These are phyloP conservation scores for Hypholoma fasciculare DNA, from an alignment of 768 basidiomycete species.

Conservation along the genomic window DNA sequence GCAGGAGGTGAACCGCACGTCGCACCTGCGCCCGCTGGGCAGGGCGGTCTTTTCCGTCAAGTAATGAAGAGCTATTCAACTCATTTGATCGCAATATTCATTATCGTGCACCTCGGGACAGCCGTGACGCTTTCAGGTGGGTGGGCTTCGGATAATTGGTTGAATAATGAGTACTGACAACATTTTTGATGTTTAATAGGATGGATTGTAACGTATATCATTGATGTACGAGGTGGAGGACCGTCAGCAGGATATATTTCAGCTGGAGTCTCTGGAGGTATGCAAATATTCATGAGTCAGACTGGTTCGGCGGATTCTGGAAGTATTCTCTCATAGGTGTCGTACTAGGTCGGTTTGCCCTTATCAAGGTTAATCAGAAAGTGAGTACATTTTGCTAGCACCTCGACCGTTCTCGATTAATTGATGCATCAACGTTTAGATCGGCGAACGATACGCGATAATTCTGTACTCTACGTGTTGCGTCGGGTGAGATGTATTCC, in stretches of 20 bases:
- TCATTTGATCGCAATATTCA: slow-evolving; percentile 61
- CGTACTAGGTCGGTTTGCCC: slow-evolving; percentile 51
- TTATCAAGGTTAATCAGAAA: slow-evolving; percentile 58
- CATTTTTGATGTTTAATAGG: slow-evolving; percentile 34
- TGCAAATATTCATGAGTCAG: background rate
- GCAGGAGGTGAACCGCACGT: slow-evolving; percentile 48
- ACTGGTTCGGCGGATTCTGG: background rate
- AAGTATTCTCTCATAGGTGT: slow-evolving; percentile 47
- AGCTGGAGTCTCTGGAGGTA: slow-evolving; percentile 42
- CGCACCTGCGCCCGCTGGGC: slow-evolving; percentile 30
- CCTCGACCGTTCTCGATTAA: background rate
- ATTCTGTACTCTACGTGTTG: slow-evolving; percentile 52
- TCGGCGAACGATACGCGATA: slow-evolving; percentile 57
- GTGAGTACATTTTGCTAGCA: slow-evolving; percentile 36
- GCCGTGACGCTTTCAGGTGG: slow-evolving; percentile 59
- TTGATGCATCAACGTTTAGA: slow-evolving; percentile 31
- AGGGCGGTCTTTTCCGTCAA: slow-evolving; percentile 43
- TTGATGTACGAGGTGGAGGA: slow-evolving; percentile 29
- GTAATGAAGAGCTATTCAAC: slow-evolving; percentile 53
- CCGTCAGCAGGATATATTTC: slow-evolving; percentile 44
- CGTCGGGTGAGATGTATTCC: slow-evolving; percentile 37
- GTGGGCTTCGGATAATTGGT: slow-evolving; percentile 17
- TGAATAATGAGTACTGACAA: background rate
- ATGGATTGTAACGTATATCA: slow-evolving; percentile 68
- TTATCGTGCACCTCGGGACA: slow-evolving; percentile 64